Evolutionary conservation across 306 rosid species (phyloP).

Genomic region (Leucaena leucocephala): DNA sequence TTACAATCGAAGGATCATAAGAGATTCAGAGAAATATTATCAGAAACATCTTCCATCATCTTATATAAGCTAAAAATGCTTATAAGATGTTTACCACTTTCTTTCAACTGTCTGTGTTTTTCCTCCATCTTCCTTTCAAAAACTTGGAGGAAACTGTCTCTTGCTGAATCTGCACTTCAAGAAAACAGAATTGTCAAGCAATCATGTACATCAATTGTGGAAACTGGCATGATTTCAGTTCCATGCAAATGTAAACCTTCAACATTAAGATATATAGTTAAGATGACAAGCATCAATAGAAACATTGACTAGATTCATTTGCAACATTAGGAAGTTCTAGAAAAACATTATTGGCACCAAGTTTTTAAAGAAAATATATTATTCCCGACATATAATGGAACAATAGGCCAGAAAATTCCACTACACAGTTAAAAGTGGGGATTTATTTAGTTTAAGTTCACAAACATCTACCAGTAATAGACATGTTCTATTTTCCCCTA

Average conservation of each 20-base stretch:
- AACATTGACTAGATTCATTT: slow-evolving; percentile 17
- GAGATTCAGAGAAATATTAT: slow-evolving; percentile 31
- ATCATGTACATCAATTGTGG: slow-evolving; percentile 38
- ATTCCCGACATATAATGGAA: slow-evolving; percentile 6
- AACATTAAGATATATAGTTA: slow-evolving; percentile 21
- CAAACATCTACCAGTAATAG: neutral
- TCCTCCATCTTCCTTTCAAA: slow-evolving; percentile 91
- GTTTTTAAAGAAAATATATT: slow-evolving; percentile 6
- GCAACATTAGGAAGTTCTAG: slow-evolving; percentile 11
- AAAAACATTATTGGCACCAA: neutral
- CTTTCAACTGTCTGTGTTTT: slow-evolving; percentile 70
- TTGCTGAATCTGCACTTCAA: slow-evolving; percentile 73
- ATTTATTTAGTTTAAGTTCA: neutral
- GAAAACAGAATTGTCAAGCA: slow-evolving; percentile 45
- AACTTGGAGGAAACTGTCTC: slow-evolving; percentile 73
- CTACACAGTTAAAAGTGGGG: neutral
- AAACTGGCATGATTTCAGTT: slow-evolving; percentile 16
- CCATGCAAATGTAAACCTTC: slow-evolving; percentile 35
- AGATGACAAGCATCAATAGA: slow-evolving; percentile 28
- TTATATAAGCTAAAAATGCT: slow-evolving; percentile 22
- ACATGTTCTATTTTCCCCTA: slow-evolving; percentile 11
- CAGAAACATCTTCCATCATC: slow-evolving; percentile 37
- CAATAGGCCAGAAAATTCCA: neutral
- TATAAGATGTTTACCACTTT: slow-evolving; percentile 68
- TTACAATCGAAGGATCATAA: slow-evolving; percentile 30